Conservation (phyloP, 176 grass and related monocot species). For the Carex parvula region DNA sequence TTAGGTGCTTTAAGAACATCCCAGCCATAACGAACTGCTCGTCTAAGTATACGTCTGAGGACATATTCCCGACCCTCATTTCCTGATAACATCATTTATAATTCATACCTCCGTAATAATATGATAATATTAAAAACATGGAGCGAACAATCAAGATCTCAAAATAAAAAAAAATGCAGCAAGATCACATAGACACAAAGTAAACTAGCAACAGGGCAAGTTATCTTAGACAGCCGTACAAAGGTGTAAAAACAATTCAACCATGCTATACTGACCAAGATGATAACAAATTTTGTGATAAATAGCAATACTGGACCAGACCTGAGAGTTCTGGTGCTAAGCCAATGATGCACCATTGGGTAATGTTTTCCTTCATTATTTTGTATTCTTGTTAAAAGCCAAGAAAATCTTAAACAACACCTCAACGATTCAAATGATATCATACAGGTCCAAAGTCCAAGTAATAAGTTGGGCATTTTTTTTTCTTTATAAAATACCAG, state of each 20-base stretch:
- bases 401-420: not conserved
- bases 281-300: not conserved
- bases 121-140: not conserved
- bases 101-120: not conserved
- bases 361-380: not conserved
- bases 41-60: slow-evolving; percentile 86
- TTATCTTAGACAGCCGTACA: not conserved
- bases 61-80: slow-evolving; percentile 98
- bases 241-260: not conserved
- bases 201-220: not conserved
- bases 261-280: not conserved
- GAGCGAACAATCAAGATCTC: not conserved
- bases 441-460: not conserved
- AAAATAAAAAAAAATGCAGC: not conserved
- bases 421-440: not conserved
- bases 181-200: not conserved
- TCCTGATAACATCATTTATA: slow-evolving; percentile 35
- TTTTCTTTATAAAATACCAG: slow-evolving; percentile 40
- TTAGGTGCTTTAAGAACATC: slow-evolving; percentile 67
- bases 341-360: not conserved
- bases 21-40: slow-evolving; percentile 85
- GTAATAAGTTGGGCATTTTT: not conserved
- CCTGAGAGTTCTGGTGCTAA: not conserved
- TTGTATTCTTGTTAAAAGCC: not conserved
- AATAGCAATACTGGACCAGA: not conserved